phyloP scores from a whole-genome alignment of 257 asterid genomes.

The Gentiana macrophylla region DNA sequence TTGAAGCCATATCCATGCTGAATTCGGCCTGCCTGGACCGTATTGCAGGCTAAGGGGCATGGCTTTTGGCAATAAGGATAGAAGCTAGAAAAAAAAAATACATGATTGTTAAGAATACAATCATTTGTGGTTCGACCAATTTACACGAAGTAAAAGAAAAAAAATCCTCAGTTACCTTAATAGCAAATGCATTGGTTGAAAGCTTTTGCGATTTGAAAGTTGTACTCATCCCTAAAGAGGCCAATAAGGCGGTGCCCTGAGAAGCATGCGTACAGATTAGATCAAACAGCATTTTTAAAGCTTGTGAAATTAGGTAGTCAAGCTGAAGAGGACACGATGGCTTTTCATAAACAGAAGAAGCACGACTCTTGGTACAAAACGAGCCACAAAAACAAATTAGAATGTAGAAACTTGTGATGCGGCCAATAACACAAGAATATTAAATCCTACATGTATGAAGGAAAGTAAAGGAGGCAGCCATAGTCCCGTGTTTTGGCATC shows the following conservation, averaged over 20 bases:
- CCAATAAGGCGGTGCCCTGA: conserved; percentile 32
- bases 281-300: not conserved
- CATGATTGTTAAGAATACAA: no score
- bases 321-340: no score
- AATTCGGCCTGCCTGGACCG: conserved; percentile 58
- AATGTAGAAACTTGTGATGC: no score
- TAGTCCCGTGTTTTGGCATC: not conserved
- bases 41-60: conserved; percentile 85
- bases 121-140: no score
- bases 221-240: conserved; percentile 18
- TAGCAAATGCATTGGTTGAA: conserved; percentile 43
- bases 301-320: no score
- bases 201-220: conserved; percentile 33
- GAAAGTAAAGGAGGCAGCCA: no score
- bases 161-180: conserved; percentile 37
- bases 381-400: no score
- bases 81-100: conserved; percentile 39
- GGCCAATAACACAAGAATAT: no score
- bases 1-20: conserved; percentile 83
- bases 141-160: not conserved
- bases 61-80: conserved; percentile 56
- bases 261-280: conserved; percentile 5
- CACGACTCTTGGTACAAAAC: no score
- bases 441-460: no score
- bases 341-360: no score